A percentile compares a stretch with the other conserved stretches of the same genome.
Evolutionary conservation across 106 monocot species (phyloP).

Genomic region (Hemerocallis citrina): DNA sequence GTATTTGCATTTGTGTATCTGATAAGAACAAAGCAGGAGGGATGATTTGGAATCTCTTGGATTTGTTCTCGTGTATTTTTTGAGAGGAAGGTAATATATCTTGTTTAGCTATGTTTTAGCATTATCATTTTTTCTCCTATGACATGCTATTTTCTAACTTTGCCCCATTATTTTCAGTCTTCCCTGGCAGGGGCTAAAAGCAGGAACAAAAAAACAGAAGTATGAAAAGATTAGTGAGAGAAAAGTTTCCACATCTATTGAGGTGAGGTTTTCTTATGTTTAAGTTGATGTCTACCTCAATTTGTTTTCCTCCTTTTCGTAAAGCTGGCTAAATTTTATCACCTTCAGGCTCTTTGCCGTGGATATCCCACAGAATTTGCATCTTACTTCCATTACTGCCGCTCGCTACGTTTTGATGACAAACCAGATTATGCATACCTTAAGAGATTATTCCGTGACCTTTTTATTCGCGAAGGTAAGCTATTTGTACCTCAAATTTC

Average conservation of each 20-base stretch:
- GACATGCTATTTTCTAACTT: background rate
- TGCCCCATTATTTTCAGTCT: constrained; percentile 31
- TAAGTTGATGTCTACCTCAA: background rate
- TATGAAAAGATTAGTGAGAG: constrained; percentile 78
- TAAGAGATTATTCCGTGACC: constrained; percentile 66
- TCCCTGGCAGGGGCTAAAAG: constrained; percentile 84
- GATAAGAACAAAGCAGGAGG: constrained; percentile 81
- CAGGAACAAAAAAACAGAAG: constrained; percentile 76
- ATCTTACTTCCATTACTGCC: constrained; percentile 77
- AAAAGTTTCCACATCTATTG: constrained; percentile 74
- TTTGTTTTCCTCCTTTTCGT: background rate
- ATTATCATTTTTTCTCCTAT: background rate
- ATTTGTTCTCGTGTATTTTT: constrained; percentile 79
- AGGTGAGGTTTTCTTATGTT: constrained; percentile 23
- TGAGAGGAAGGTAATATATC: constrained; percentile 65
- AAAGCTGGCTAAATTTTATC: background rate
- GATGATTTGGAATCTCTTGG: constrained; percentile 92
- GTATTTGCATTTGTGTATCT: background rate
- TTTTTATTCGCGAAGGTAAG: constrained; percentile 71
- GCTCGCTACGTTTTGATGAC: constrained; percentile 76
- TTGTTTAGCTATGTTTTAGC: background rate
- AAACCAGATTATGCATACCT: constrained; percentile 75
- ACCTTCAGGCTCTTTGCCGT: constrained; percentile 52
- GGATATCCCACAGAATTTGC: constrained; percentile 81
- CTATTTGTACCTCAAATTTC: background rate